Evolutionary conservation across 2,329 filamentous ascomycete species (phyloP), one percentile per base, ranked within the genome.

Genomic region (Grosmannia serpens): DNA sequence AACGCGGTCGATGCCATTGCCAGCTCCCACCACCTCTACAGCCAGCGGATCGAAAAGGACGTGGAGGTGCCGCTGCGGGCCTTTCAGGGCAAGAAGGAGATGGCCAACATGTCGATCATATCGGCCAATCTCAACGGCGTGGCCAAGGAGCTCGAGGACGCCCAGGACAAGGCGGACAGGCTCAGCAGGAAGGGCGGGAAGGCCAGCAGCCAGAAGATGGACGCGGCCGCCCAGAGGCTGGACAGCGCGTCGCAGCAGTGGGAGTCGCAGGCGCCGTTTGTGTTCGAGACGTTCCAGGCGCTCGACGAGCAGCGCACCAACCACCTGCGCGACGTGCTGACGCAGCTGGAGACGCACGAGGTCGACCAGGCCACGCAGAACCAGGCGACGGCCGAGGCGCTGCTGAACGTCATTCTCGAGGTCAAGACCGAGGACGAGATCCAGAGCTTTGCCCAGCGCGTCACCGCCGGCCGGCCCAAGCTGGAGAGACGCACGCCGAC

Each of bases 231-330:
- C 13, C 77, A 83, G 22, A 86, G 85, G 63, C 82, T 95, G 50
- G 88, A 95, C 63, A 84, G 84, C 61, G 87, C 90, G n/a, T 83
- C 79, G 51, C 81, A 86, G 64, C 88, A 95, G 69, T 99, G 94
- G 94, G 86, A 96, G 58, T 91, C 90, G 1, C 91, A 96, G 70
- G 90, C 94, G 17, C 94, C 94, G 1, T 97, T 89, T 71, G 87
- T 96, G 61, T 96, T 95, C 68, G 94, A 99, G 73, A 88, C 86
- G 61, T 81, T 99, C 29, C 94, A 99, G 70, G 87, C 89, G 7
- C 77, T 95, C 35, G 94, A 99, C 68, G 94, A 99, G 74, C 86
- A 83, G 65, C 84, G 94, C 58, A 77, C 95, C 64, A 96, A 96
- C 70, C 87, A 95, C 67, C 78, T 99, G 60, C 87, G 92, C 62